These are phyloP conservation scores for Fusarium nisikadoi DNA, from an alignment of 2,329 filamentous ascomycete species.

Conservation along the genomic window DNA sequence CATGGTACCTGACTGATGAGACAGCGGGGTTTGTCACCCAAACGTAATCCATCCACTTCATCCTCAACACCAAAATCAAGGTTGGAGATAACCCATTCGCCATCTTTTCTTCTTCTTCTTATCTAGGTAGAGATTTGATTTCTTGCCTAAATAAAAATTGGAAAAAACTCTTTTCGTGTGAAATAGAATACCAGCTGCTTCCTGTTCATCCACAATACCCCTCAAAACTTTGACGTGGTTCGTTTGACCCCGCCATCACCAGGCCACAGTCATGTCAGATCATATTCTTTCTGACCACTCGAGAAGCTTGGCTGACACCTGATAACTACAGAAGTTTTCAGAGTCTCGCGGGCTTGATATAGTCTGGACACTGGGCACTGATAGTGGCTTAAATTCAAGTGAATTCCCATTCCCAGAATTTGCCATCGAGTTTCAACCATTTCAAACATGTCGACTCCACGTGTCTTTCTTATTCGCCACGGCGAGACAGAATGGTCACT, in stretches of 20 bases:
- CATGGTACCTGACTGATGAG: conserved; percentile 5
- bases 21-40: conserved; percentile 30
- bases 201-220: background rate
- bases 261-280: conserved; percentile 22
- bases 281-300: conserved; percentile 6
- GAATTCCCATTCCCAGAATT: background rate
- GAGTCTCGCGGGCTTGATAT: background rate
- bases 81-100: conserved; percentile 10
- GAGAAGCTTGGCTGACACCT: background rate
- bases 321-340: background rate
- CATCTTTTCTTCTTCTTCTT: background rate
- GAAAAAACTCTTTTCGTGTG: background rate
- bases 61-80: conserved; percentile 30
- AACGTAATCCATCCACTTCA: conserved; percentile 33
- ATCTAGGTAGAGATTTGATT: background rate
- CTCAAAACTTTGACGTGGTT: background rate
- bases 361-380: background rate
- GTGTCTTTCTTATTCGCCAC: conserved; percentile 86
- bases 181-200: background rate
- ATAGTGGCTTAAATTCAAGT: background rate
- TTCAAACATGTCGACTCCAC: conserved; percentile 62
- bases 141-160: background rate
- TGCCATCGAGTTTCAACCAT: conserved; percentile 14
- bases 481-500: conserved; percentile 97
- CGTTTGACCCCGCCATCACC: conserved; percentile 13